Evolutionary conservation across 352 stramenopile species (phyloP).

Genomic region (Globisporangium perplexum): DNA sequence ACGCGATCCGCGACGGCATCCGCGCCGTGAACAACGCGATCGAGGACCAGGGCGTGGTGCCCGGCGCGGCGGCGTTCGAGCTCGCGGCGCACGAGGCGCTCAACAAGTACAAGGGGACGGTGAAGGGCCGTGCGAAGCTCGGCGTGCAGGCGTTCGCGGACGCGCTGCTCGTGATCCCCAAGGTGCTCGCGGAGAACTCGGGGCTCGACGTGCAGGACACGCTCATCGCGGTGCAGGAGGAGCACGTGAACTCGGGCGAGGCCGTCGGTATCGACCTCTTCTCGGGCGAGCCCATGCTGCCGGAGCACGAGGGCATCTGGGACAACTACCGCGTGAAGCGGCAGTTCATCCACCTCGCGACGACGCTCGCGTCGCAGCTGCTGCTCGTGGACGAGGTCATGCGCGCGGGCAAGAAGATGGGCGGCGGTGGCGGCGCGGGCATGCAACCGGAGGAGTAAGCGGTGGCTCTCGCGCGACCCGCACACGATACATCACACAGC

Average conservation of each 20-base stretch:
- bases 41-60: conserved; percentile 95
- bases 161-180: conserved; percentile 97
- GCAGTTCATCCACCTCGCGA: conserved; percentile 98
- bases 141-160: conserved; percentile 98
- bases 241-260: conserved; percentile 86
- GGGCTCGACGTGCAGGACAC: conserved; percentile 91
- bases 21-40: conserved; percentile 98
- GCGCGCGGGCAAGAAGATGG: conserved; percentile 98
- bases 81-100: conserved; percentile 89
- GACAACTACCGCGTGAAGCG: conserved; percentile 99
- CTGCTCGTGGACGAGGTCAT: conserved; percentile 99
- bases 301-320: conserved; percentile 96
- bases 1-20: conserved; percentile 97
- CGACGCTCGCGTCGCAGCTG: conserved; percentile 97
- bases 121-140: conserved; percentile 96
- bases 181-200: conserved; percentile 93
- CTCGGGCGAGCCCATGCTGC: conserved; percentile 96
- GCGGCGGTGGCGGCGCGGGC: conserved; percentile 41
- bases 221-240: conserved; percentile 96
- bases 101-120: conserved; percentile 72
- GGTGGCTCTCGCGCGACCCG: neutral
- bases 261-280: conserved; percentile 95
- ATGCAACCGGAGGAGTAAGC: conserved; percentile 58
- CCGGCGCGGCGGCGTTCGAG: conserved; percentile 97
- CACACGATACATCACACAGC: neutral